Evolutionary conservation across 345 rosid genomes (phyloP), one percentile per base, ranked within the genome.

Genomic region (Murraya koenigii): DNA sequence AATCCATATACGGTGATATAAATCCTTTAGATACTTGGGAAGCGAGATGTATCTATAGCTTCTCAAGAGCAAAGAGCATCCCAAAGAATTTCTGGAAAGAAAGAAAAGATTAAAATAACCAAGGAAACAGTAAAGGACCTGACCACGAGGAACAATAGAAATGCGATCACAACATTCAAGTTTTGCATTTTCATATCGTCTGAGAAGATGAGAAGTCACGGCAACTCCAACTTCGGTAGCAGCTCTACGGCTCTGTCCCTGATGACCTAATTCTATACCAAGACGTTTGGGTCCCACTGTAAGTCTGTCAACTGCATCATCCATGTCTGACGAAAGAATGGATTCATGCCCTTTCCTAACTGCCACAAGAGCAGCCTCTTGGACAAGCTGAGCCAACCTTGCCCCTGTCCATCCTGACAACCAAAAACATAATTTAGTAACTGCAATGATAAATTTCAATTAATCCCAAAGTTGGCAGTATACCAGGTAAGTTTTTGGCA

Each of bases 291-390:
- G 97, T 73, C 98, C 98, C n/a, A 94, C 92, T 33, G 98, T 94
- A 66, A 93, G 98, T 80, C 97, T 82, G 83, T 93, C 98, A 79
- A 93, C 97, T 70, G 98, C 98, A 22, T 90, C 93, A 52, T 93
- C 95, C 97, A 94, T 83, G 84, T 94, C 97, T 25, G 97, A 87
- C 66, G 83, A 90, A 80, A 90, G 88, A 85, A 94, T 86, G 49
- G 95, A 88, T 55, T 73, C 80, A 75, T 94, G 95, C 75, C 86
- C 87, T 84, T 90, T 92, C 82, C 97, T 91, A 78, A 93, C 97
- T 56, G 98, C 98, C 52, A 94, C 97, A 62, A 94, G 94, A 74
- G 98, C 98, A 83, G 97, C 95, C 80, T 93, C 98, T 83, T 91
- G 97, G 81, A 93, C 88, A 75, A 94, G 86, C 87, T 91, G 98